Evolutionary conservation across 306 rosid genomes (phyloP), one percentile per base, ranked within the genome.

Genomic region (Carpinus viminea): DNA sequence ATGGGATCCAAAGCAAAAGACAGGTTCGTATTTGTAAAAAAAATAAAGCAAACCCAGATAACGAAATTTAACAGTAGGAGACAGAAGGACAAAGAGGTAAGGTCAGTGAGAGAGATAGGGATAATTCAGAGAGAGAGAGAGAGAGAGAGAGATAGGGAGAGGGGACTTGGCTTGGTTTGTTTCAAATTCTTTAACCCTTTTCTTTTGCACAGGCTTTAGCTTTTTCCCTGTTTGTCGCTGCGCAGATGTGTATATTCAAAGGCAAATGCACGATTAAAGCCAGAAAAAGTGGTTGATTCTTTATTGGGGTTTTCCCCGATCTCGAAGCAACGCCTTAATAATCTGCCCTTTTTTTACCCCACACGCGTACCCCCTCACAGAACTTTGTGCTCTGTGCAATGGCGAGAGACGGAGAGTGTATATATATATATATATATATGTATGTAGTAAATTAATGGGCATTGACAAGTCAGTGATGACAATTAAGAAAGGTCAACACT

Each of bases 21-120:
- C 43, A 7, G 7, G 20, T 74, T 20, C 62, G 26, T 50, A 21
- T 21, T 52, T 84, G 85, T 72, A 73, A 76, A 68, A 78, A 74
- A 78, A 74, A 74, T 54, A 85, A 79, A 68, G 79, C 74, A 72
- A 36, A 72, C 78, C 73, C 76, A 75, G 84, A 89, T 28, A 87
- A 83, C 69, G 87, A 89, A 80, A 86, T 83, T 60, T 72, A 90
- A 87, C 74, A 38, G 83, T 51, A 75, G 21, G 5, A 83, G 91
- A 87, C 89, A 85, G 85, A 87, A 88, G 56, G 93, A 89, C 89
- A 91, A 72, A 86, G 80, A n/a, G 77, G 89, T 70, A 82, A 80
- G 86, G 90, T 41, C 20, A 72, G 72, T 41, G 43, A 68, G 74
- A 74, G 70, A 62, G 54, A 72, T 21, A 3, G 51, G 69, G 66